These are phyloP conservation scores for Hypoxylon perforatum DNA, from an alignment of 495 filamentous ascomycete species.

Conservation along the genomic window DNA sequence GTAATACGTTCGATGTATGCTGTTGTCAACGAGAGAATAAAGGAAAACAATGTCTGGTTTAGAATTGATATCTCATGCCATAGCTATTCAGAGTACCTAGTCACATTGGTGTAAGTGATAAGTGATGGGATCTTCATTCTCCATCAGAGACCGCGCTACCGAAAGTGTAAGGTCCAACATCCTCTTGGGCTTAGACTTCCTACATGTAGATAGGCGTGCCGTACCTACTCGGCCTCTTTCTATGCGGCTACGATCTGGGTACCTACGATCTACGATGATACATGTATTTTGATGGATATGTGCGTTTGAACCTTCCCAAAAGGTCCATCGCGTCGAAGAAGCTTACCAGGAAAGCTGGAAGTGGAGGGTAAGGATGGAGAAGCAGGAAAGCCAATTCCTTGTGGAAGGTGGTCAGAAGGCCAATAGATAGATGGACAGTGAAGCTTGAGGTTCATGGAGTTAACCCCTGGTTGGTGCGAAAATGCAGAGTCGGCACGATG, in stretches of 20 bases:
- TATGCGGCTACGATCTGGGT: not conserved
- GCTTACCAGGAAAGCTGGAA: not conserved
- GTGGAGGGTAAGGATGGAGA: not conserved
- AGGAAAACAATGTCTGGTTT: not conserved
- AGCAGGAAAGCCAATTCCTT: slow-evolving; percentile 4
- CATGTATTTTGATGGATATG: not conserved
- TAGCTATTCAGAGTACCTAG: not conserved
- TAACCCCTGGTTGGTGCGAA: not conserved
- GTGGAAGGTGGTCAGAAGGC: slow-evolving; percentile 15
- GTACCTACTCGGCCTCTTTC: slow-evolving; percentile 8
- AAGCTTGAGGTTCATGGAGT: slow-evolving; percentile 5
- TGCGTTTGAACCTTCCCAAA: slow-evolving; percentile 14
- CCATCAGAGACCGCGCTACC: not conserved
- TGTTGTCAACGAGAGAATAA: slow-evolving; percentile 5
- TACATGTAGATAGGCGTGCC: no score
- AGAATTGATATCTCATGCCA: slow-evolving; percentile 5
- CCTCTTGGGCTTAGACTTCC: not conserved
- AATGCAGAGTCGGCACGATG: not conserved
- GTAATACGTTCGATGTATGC: slow-evolving; percentile 19
- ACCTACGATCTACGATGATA: not conserved
- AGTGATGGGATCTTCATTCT: slow-evolving; percentile 12
- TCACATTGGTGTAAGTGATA: slow-evolving; percentile 8
- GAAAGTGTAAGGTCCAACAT: not conserved
- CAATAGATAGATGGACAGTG: no score
- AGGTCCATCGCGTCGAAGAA: slow-evolving; percentile 4